A percentile compares a stretch with the other conserved stretches of the same genome.
phyloP scores from a whole-genome alignment of 345 rosid genomes.

The Rhizophora apiculata region DNA sequence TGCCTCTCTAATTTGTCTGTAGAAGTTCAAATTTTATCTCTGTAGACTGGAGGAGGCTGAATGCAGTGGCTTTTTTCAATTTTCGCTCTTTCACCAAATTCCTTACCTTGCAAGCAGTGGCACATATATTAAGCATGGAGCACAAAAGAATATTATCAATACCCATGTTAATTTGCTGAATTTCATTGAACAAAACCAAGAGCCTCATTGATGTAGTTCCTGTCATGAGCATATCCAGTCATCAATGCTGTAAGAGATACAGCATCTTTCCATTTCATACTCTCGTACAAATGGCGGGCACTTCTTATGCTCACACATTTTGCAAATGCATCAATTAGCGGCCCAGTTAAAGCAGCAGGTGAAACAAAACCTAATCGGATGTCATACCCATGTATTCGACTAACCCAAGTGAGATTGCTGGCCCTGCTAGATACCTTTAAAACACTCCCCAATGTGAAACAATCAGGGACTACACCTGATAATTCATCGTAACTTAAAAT shows the following conservation, averaged over 20 bases:
- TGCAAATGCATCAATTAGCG: constrained; percentile 57
- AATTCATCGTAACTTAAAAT: constrained; percentile 17
- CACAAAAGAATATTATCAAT: constrained; percentile 56
- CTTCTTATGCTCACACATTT: constrained; percentile 50
- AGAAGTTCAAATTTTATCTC: constrained; percentile 20
- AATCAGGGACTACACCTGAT: constrained; percentile 58
- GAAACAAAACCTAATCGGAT: constrained; percentile 44
- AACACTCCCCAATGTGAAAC: constrained; percentile 60
- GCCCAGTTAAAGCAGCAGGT: constrained; percentile 38
- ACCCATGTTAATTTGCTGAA: constrained; percentile 36
- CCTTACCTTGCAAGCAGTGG: constrained; percentile 30
- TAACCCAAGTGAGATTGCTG: constrained; percentile 32
- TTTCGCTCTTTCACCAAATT: constrained; percentile 33
- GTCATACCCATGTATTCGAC: constrained; percentile 53
- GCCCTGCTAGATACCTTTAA: constrained; percentile 48
- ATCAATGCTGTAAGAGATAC: constrained; percentile 61
- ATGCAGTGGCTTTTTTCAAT: constrained; percentile 52
- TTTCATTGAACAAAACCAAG: constrained; percentile 55
- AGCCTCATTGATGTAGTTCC: constrained; percentile 29
- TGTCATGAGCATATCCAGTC: constrained; percentile 46
- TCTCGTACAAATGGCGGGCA: constrained; percentile 41
- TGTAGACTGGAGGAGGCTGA: constrained; percentile 46
- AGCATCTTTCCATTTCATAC: constrained; percentile 44
- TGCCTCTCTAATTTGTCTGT: constrained; percentile 22
- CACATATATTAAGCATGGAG: constrained; percentile 58